A percentile compares a stretch with the other conserved stretches of the same genome.
phyloP scores from a whole-genome alignment of 1,139 yeast species.

The Hemisphaericaspora xylanilytica region DNA sequence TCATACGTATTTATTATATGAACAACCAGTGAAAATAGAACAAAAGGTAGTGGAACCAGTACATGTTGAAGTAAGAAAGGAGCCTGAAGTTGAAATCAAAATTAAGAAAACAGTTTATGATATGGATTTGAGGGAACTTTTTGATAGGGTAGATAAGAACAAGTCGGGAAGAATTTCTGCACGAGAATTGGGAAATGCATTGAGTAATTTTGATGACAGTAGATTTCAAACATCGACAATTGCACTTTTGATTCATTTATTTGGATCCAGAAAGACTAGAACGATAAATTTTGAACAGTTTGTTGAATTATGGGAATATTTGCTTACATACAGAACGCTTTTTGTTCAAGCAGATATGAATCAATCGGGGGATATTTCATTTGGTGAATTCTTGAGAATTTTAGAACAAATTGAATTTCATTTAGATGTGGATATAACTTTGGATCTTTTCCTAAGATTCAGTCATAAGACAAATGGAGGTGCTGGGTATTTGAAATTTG shows the following conservation, averaged over 20 bases:
- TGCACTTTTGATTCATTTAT: conserved; percentile 62
- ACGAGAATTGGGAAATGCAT: conserved; percentile 58
- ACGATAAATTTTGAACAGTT: conserved; percentile 60
- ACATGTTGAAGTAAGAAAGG: not conserved
- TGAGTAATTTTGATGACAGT: conserved; percentile 64
- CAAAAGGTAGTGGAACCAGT: conserved; percentile 16
- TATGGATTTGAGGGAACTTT: conserved; percentile 50
- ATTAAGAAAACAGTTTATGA: conserved; percentile 27
- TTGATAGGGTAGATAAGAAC: conserved; percentile 55
- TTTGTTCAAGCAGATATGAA: conserved; percentile 64
- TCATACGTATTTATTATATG: conserved; percentile 16
- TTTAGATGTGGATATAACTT: conserved; percentile 58
- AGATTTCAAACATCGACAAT: conserved; percentile 64
- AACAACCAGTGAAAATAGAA: conserved; percentile 13
- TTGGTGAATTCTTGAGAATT: conserved; percentile 65
- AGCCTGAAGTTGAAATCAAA: conserved; percentile 8
- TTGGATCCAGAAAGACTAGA: conserved; percentile 30
- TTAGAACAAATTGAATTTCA: conserved; percentile 69
- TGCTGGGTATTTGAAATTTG: conserved; percentile 68
- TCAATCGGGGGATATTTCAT: conserved; percentile 61
- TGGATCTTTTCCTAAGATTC: conserved; percentile 60
- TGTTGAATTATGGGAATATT: conserved; percentile 68
- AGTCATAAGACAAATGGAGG: conserved; percentile 38
- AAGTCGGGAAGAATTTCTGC: conserved; percentile 58
- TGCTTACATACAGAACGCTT: conserved; percentile 65